Evolutionary conservation across 306 rosid species (phyloP).

Genomic region (Gastrolobium villosum): DNA sequence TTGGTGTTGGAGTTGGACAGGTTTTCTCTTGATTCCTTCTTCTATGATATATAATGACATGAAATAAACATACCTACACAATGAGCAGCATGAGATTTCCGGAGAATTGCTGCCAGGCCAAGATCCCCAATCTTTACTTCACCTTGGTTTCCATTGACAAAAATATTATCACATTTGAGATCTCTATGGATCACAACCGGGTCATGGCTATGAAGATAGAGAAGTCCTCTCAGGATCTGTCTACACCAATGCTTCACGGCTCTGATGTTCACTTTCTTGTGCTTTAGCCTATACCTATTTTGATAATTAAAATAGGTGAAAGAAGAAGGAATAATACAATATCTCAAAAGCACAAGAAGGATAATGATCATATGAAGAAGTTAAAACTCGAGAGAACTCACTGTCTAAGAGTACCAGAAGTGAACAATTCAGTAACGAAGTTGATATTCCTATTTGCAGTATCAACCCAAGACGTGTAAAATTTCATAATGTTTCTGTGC

Average conservation of each 20-base stretch:
- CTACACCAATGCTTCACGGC: slow-evolving; percentile 98
- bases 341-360: slow-evolving; percentile 41
- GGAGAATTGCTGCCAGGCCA: slow-evolving; percentile 89
- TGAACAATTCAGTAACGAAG: slow-evolving; percentile 96
- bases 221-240: slow-evolving; percentile 92
- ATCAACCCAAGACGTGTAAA: slow-evolving; percentile 96
- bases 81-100: slow-evolving; percentile 89
- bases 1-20: slow-evolving; percentile 9
- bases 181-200: slow-evolving; percentile 99
- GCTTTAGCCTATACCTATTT: slow-evolving; percentile 85
- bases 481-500: slow-evolving; percentile 91
- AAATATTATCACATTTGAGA: slow-evolving; percentile 96
- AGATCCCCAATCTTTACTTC: slow-evolving; percentile 98
- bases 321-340: slow-evolving; percentile 35
- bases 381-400: slow-evolving; percentile 52
- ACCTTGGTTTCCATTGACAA: slow-evolving; percentile 95
- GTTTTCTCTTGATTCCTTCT: slow-evolving; percentile 11
- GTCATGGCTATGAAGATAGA: slow-evolving; percentile 87
- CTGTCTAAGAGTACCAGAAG: slow-evolving; percentile 98
- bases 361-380: not conserved
- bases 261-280: slow-evolving; percentile 80
- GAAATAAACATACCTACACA: slow-evolving; percentile 80
- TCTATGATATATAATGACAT: not conserved
- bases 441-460: slow-evolving; percentile 87
- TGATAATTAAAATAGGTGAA: not conserved